These are phyloP conservation scores for Periconia macrospinosa DNA, from an alignment of 2,329 filamentous ascomycete species.

Conservation along the genomic window DNA sequence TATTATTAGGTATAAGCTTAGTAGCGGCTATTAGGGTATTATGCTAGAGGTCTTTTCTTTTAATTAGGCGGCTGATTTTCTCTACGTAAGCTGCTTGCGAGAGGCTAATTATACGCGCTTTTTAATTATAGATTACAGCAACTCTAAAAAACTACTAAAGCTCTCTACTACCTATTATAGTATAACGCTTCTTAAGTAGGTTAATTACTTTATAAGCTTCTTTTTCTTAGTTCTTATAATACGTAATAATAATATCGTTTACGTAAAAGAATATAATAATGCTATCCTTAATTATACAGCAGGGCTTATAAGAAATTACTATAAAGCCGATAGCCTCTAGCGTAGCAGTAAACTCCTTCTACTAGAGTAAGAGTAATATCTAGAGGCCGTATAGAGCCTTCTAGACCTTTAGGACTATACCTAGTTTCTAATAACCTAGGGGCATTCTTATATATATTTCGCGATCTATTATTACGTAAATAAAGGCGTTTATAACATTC, in stretches of 20 bases:
- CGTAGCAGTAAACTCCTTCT: background rate
- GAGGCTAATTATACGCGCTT: background rate
- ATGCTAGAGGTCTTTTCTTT: background rate
- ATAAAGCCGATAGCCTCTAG: slow-evolving; percentile 2
- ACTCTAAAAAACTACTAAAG: slow-evolving; percentile 12
- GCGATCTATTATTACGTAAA: no score
- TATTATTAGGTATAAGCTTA: background rate
- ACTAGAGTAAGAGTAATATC: background rate
- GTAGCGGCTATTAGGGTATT: background rate
- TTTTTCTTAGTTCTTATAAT: background rate
- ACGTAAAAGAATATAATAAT: slow-evolving; percentile 9
- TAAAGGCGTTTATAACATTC: no score
- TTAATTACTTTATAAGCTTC: background rate
- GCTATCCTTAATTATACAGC: slow-evolving; percentile 8
- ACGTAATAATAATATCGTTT: slow-evolving; percentile 8
- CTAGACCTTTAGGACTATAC: background rate
- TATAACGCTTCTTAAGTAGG: slow-evolving; percentile 1
- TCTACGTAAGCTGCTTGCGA: background rate
- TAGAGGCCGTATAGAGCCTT: background rate
- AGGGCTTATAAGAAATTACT: slow-evolving; percentile 6
- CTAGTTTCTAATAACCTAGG: background rate
- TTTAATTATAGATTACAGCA: background rate
- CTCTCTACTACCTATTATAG: background rate
- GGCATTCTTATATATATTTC: slow-evolving; percentile 2
- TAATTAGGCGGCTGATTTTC: background rate